Percentiles rank a stretch among this genome's conserved stretches.
Conservation (phyloP, 768 basidiomycete genomes). For the Boletus tomentosulus region DNA sequence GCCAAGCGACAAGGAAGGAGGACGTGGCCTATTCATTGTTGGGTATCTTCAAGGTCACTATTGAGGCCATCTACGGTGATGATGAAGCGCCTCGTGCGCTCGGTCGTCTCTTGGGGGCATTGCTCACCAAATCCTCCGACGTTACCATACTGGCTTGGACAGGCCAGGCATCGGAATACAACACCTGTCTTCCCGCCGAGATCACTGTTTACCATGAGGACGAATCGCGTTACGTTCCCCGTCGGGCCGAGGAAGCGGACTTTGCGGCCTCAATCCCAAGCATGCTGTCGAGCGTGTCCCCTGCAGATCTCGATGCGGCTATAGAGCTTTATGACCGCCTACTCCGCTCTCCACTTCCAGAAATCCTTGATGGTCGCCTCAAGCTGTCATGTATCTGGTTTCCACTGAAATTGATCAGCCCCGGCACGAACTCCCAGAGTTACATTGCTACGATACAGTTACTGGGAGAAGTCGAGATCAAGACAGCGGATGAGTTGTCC, state of each 20-base stretch:
- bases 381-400: constrained; percentile 11
- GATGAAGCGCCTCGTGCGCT: constrained; percentile 18
- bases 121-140: constrained; percentile 16
- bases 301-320: background rate
- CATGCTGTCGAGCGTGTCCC: background rate
- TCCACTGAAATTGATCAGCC: background rate
- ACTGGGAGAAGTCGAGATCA: constrained; percentile 7
- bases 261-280: background rate
- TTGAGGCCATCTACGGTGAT: constrained; percentile 21
- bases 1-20: constrained; percentile 18
- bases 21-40: constrained; percentile 25
- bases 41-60: constrained; percentile 16
- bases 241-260: background rate
- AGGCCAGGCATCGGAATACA: constrained; percentile 15
- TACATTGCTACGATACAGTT: background rate
- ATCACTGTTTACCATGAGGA: constrained; percentile 9
- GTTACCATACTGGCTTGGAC: constrained; percentile 15
- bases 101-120: constrained; percentile 12
- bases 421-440: background rate
- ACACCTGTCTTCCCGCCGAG: constrained; percentile 19
- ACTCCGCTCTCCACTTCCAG: constrained; percentile 2
- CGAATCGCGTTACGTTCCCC: constrained; percentile 3
- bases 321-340: constrained; percentile 6
- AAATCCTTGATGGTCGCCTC: constrained; percentile 10
- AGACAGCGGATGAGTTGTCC: constrained; percentile 2